Percentiles rank a stretch among this genome's conserved stretches.
Conservation (phyloP, 169 alveolate species). For the Plasmodium vinckei region DNA sequence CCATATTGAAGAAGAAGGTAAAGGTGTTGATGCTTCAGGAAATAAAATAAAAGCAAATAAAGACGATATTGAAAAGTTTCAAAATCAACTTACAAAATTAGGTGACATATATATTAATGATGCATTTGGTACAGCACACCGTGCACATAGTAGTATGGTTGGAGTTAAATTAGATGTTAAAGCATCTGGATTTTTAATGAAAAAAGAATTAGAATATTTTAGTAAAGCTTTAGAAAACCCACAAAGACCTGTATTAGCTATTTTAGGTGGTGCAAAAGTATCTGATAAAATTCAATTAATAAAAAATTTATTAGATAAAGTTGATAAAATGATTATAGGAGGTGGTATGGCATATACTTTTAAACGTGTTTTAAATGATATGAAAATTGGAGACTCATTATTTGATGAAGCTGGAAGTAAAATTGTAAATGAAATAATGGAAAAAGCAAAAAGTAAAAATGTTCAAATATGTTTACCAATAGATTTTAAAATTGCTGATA, state of each 20-base stretch:
- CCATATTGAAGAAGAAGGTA: conserved; percentile 98
- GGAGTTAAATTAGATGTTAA: conserved; percentile 92
- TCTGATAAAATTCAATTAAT: conserved; percentile 97
- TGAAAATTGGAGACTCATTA: conserved; percentile 95
- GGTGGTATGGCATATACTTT: conserved; percentile 99
- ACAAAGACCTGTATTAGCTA: conserved; percentile 95
- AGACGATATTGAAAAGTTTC: conserved; percentile 90
- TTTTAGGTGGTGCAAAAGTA: conserved; percentile 99
- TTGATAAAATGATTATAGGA: conserved; percentile 96
- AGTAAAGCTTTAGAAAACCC: conserved; percentile 96
- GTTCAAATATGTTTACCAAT: conserved; percentile 95
- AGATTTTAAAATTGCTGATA: conserved; percentile 95
- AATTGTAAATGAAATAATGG: conserved; percentile 94
- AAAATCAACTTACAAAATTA: conserved; percentile 92
- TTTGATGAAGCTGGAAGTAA: conserved; percentile 97
- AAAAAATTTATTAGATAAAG: conserved; percentile 93
- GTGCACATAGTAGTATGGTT: conserved; percentile 98
- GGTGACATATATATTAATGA: conserved; percentile 98
- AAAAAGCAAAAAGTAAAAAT: conserved; percentile 92
- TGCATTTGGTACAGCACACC: conserved; percentile 99
- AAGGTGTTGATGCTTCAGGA: conserved; percentile 94
- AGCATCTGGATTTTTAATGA: conserved; percentile 96
- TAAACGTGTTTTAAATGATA: conserved; percentile 90
- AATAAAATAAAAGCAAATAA: conserved; percentile 91
- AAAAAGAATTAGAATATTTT: conserved; percentile 97